phyloP scores from a whole-genome alignment of 129 eudicot genomes.

The Gnaphalium uliginosum region DNA sequence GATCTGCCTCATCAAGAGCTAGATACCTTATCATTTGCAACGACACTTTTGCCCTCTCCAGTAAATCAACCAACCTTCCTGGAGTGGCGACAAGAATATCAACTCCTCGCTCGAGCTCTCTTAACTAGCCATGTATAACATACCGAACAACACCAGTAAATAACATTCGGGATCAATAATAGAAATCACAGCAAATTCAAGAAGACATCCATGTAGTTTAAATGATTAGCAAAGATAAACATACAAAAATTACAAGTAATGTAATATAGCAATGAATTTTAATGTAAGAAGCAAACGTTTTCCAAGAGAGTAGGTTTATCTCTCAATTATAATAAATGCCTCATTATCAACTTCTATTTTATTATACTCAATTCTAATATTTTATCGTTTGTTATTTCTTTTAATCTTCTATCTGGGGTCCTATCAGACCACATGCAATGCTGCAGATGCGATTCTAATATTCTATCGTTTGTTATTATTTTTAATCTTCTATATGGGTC shows the following conservation, averaged over 20 bases:
- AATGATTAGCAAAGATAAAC: background rate
- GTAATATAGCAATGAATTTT: too few relatives aligned
- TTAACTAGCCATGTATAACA: conserved; percentile 32
- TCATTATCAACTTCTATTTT: background rate
- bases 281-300: background rate
- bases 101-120: conserved; percentile 88
- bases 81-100: conserved; percentile 94
- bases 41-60: conserved; percentile 87
- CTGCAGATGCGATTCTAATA: background rate
- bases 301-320: background rate
- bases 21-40: conserved; percentile 63
- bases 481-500: background rate
- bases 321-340: background rate
- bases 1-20: conserved; percentile 86
- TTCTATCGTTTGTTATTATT: background rate
- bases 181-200: background rate
- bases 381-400: background rate
- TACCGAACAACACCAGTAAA: conserved; percentile 16
- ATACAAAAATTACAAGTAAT: background rate
- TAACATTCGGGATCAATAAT: background rate
- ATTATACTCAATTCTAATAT: too few relatives aligned
- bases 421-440: background rate
- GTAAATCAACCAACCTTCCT: conserved; percentile 79
- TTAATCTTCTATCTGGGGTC: background rate
- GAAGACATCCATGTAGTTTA: background rate